These are phyloP conservation scores for Scheffersomyces illinoinensis DNA, from an alignment of 1,139 yeast species.

Conservation along the genomic window DNA sequence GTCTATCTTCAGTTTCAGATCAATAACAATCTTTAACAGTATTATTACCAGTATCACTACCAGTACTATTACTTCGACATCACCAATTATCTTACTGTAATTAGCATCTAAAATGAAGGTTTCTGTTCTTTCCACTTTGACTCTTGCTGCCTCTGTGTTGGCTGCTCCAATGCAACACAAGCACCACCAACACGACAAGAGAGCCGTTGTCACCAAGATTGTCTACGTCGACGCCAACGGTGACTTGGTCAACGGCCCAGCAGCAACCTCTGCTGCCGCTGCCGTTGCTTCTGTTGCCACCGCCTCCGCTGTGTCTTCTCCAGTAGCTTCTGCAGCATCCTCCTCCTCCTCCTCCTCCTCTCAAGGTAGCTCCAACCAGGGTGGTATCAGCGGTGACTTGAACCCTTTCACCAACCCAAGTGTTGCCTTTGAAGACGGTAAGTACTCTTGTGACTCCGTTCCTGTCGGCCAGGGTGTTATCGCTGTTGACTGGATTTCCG, in stretches of 20 bases:
- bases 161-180: conserved; percentile 17
- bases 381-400: conserved; percentile 58
- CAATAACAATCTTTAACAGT: neutral
- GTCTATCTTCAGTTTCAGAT: neutral
- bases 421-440: conserved; percentile 62
- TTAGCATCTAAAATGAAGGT: conserved; percentile 10
- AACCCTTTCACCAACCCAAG: conserved; percentile 52
- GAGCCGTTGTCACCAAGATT: conserved; percentile 16
- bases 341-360: conserved; percentile 6
- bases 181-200: conserved; percentile 17
- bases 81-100: neutral
- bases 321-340: conserved; percentile 2
- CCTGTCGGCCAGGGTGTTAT: conserved; percentile 77
- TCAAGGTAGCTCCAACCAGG: conserved; percentile 16
- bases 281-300: conserved; percentile 21
- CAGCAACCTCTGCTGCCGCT: conserved; percentile 21
- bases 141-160: conserved; percentile 20
- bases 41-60: no score
- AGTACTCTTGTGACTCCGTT: conserved; percentile 57
- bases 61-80: neutral
- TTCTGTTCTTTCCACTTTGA: conserved; percentile 17
- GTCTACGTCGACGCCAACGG: conserved; percentile 19
- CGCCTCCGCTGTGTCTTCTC: conserved; percentile 13
- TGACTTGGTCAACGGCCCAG: conserved; percentile 8
- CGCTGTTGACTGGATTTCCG: conserved; percentile 54